phyloP scores from a whole-genome alignment of 768 basidiomycete genomes.

The Kwoniella pini region DNA sequence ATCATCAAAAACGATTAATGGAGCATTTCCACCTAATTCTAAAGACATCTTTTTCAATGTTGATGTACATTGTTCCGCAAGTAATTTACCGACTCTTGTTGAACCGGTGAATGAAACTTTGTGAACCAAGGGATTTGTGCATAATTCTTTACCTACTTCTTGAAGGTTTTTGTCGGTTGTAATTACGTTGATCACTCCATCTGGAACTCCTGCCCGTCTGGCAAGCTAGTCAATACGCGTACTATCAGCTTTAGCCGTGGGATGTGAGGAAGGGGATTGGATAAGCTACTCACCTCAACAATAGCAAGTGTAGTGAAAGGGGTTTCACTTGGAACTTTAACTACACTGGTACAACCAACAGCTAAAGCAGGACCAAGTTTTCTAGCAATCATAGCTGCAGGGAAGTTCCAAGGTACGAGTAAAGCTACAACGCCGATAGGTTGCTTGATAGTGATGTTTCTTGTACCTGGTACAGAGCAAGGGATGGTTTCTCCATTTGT shows the following conservation, averaged over 20 bases:
- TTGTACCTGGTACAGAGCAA: conserved; percentile 65
- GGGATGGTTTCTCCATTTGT: conserved; percentile 92
- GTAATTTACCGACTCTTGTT: conserved; percentile 56
- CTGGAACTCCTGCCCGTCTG: conserved; percentile 85
- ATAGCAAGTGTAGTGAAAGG: conserved; percentile 90
- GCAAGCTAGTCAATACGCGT: conserved; percentile 62
- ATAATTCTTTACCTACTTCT: conserved; percentile 92
- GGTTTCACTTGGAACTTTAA: conserved; percentile 93
- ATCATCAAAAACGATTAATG: conserved; percentile 95
- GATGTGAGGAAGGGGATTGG: too few relatives aligned
- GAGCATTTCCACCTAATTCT: conserved; percentile 67
- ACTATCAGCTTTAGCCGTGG: conserved; percentile 4
- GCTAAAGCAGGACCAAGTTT: conserved; percentile 64
- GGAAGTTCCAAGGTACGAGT: conserved; percentile 70
- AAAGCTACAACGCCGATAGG: conserved; percentile 61
- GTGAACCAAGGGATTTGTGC: conserved; percentile 78
- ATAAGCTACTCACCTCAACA: conserved; percentile 65
- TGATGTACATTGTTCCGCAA: conserved; percentile 51
- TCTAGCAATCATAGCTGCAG: conserved; percentile 72
- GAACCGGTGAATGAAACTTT: conserved; percentile 85
- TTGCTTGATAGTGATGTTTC: conserved; percentile 91
- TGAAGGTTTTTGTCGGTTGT: conserved; percentile 79
- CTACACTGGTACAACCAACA: conserved; percentile 92
- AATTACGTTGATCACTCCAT: conserved; percentile 92
- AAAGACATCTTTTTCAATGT: conserved; percentile 56